A percentile compares a stretch with the other conserved stretches of the same genome.
Conservation (phyloP, 1,284 basidiomycete genomes). For the Omphalotus olearius region DNA sequence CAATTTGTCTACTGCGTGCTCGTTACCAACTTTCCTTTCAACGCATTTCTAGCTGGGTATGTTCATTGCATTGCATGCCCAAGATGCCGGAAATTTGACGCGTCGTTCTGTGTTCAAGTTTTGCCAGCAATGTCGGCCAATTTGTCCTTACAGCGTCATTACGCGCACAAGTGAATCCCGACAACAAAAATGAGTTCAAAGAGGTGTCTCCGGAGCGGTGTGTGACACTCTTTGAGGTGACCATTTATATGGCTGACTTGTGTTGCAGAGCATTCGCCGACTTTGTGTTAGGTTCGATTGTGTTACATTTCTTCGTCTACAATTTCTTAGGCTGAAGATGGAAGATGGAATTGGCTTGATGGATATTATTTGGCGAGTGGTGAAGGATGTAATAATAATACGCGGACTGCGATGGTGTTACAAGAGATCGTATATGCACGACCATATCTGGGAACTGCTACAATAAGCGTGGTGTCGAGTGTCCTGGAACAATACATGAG, state of each 20-base stretch:
- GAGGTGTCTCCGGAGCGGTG: constrained; percentile 94
- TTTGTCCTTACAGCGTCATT: constrained; percentile 94
- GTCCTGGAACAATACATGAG: too few relatives aligned
- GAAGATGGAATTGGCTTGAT: too few relatives aligned
- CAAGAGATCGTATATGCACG: not conserved
- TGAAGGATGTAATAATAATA: not conserved
- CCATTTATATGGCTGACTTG: not conserved
- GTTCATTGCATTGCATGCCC: not conserved
- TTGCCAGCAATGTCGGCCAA: constrained; percentile 91
- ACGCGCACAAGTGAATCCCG: constrained; percentile 88
- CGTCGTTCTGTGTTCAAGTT: constrained; percentile 47
- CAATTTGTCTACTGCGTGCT: constrained; percentile 93
- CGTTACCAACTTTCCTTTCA: constrained; percentile 94
- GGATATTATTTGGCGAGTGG: not conserved
- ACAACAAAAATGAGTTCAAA: constrained; percentile 78
- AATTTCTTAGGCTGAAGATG: constrained; percentile 70
- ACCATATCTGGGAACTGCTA: too few relatives aligned
- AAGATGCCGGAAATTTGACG: not conserved
- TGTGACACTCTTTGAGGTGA: constrained; percentile 12
- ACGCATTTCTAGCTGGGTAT: constrained; percentile 94
- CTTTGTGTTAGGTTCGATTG: constrained; percentile 89
- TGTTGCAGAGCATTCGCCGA: constrained; percentile 89
- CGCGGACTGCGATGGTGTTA: too few relatives aligned
- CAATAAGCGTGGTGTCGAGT: too few relatives aligned
- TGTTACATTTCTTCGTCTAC: constrained; percentile 97